Percentiles rank a stretch among this genome's conserved stretches.
These are phyloP conservation scores for Volvariella volvacea DNA, from an alignment of 1,284 basidiomycete species.

Conservation along the genomic window DNA sequence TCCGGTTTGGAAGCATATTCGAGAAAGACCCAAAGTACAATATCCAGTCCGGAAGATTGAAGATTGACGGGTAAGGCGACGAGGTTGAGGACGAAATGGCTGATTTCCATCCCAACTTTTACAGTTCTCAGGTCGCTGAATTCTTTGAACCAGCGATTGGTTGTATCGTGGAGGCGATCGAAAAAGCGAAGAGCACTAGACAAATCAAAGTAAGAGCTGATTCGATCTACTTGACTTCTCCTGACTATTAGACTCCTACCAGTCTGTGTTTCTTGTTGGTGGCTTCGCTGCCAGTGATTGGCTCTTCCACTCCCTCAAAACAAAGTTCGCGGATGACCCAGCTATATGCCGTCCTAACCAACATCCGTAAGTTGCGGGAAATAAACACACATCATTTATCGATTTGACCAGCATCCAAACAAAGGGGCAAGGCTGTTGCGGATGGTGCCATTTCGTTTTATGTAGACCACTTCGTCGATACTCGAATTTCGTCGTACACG, in stretches of 20 bases:
- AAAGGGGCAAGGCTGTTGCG: background rate
- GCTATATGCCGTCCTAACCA: background rate
- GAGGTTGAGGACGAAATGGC: background rate
- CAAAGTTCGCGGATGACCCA: slow-evolving; percentile 9
- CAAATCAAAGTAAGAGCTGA: no score
- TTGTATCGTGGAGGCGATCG: slow-evolving; percentile 21
- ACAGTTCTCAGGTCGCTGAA: slow-evolving; percentile 19
- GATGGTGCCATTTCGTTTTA: background rate
- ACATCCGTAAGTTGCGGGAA: no score
- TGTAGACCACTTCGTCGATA: slow-evolving; percentile 7
- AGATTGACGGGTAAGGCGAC: slow-evolving; percentile 24
- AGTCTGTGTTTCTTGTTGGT: slow-evolving; percentile 7
- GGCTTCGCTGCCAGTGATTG: slow-evolving; percentile 18
- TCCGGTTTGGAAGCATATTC: slow-evolving; percentile 32
- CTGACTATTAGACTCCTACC: background rate
- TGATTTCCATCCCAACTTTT: background rate
- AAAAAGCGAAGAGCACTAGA: background rate
- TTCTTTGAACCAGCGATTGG: slow-evolving; percentile 32
- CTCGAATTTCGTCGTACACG: slow-evolving; percentile 35
- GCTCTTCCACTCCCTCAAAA: slow-evolving; percentile 12
- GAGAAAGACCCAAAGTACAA: slow-evolving; percentile 30
- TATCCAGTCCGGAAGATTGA: slow-evolving; percentile 22
- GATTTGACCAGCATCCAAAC: no score
- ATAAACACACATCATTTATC: no score
- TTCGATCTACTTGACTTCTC: no score